Evolutionary conservation across 768 basidiomycete species (phyloP).

Genomic region (Mycena olivaceomarginata): DNA sequence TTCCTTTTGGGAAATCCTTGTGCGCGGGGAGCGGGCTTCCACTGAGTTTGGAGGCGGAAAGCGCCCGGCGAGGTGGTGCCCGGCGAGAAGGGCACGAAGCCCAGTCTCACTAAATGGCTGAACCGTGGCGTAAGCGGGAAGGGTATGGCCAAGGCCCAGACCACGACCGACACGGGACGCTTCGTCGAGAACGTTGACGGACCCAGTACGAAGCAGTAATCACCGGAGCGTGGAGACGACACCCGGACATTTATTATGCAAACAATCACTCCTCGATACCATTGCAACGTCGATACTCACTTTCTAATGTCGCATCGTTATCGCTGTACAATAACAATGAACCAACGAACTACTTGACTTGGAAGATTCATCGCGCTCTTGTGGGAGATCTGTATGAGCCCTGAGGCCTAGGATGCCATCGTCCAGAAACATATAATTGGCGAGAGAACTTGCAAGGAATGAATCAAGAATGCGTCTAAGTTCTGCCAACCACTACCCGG

Average conservation of each 20-base stretch:
- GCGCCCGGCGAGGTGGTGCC: slow-evolving; percentile 57
- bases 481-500: background rate
- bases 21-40: slow-evolving; percentile 2
- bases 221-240: background rate
- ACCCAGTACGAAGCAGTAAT: background rate
- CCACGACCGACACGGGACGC: slow-evolving; percentile 23
- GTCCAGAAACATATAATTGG: too few relatives aligned
- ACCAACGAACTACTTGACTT: background rate
- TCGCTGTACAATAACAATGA: background rate
- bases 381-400: too few relatives aligned
- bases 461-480: background rate
- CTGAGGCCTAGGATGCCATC: too few relatives aligned
- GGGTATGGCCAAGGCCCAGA: slow-evolving; percentile 28
- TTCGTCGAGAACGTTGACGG: slow-evolving; percentile 41
- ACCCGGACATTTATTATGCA: background rate
- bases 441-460: background rate
- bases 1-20: too few relatives aligned
- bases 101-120: slow-evolving; percentile 37
- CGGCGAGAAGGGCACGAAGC: slow-evolving; percentile 41
- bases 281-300: background rate
- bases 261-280: background rate
- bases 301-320: background rate
- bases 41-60: slow-evolving; percentile 25
- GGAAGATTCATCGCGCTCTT: background rate
- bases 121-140: slow-evolving; percentile 11